Base-by-base conservation (phyloP, 2,329 filamentous ascomycete genomes). In the Diaporthe citri region DNA sequence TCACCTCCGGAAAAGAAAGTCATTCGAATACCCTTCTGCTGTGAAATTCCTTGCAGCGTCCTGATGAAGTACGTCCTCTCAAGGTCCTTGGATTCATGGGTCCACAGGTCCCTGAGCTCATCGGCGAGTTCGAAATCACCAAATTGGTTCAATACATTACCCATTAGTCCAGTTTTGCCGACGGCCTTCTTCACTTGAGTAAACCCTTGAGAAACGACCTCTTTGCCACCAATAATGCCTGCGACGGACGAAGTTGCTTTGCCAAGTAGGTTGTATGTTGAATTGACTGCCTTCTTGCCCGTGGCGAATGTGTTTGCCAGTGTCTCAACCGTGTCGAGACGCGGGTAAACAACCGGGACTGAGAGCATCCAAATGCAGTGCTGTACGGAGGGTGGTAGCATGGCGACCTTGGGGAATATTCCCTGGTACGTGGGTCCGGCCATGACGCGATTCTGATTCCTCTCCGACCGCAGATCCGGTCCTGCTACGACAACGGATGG, bases 291-390 rank as follows among this genome's bases (percentile, higher is more conserved):
- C 85, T 97, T 97, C 88, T 99, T 99, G 67, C 96, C 96, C 0
- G 95, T 97, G 22, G 96, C 94, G 76, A 98, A 93, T 0, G 96
- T 98, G 79, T 96, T 94, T 46, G 95, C 95, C 73, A 99, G 88
- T 78, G 95, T 95, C 85, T 98, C 97, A 6, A 98, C 94, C 2
- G 94, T 94, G 79, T 98, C 97, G 22, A 99, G 87, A 2, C 97
- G 91, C 31, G 97, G 97, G 81, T 98, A 99, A 55, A 98, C 87
- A 28, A 98, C 83, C 0, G 97, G 97, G 8, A 98, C 95, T 0
- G 96, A 95, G 15, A 98, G 84, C 93, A 98, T 97, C 94, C 96
- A 97, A 74, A 99, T 91, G 81, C 96, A 98, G 83, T 99, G 97
- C 84, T 99, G 97, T 13, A 99, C 95, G 79, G 94, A 97, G 0